phyloP scores from a whole-genome alignment of 495 filamentous ascomycete genomes.

The Patellaria atrata region DNA sequence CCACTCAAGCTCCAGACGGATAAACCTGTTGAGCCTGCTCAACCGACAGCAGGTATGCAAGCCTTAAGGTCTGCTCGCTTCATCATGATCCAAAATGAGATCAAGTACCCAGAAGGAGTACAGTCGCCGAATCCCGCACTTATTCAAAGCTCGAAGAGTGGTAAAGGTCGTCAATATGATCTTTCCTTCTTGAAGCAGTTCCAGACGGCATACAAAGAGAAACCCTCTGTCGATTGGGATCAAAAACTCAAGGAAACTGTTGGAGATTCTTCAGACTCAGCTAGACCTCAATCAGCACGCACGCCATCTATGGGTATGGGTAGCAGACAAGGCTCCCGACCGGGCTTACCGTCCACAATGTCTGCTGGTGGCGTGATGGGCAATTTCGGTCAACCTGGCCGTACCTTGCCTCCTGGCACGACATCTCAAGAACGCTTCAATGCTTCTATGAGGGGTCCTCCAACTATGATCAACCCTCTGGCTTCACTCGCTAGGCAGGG shows the following conservation, averaged over 20 bases:
- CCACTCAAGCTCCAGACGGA: slow-evolving; percentile 71
- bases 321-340: slow-evolving; percentile 33
- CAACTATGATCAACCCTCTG: slow-evolving; percentile 41
- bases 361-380: slow-evolving; percentile 50
- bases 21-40: slow-evolving; percentile 70
- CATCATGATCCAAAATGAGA: slow-evolving; percentile 50
- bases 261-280: slow-evolving; percentile 58
- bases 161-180: slow-evolving; percentile 81
- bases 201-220: slow-evolving; percentile 84
- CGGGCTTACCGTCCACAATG: slow-evolving; percentile 27
- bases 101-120: slow-evolving; percentile 65
- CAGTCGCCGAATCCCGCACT: slow-evolving; percentile 80
- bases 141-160: slow-evolving; percentile 57
- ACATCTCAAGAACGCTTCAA: slow-evolving; percentile 52
- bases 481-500: slow-evolving; percentile 33
- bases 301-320: slow-evolving; percentile 42
- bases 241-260: slow-evolving; percentile 70
- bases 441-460: slow-evolving; percentile 29
- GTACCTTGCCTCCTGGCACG: slow-evolving; percentile 50
- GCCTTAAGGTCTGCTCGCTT: slow-evolving; percentile 78
- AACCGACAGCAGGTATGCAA: slow-evolving; percentile 84
- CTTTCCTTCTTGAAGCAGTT: slow-evolving; percentile 96
- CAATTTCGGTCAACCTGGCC: slow-evolving; percentile 37
- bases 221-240: slow-evolving; percentile 84
- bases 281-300: slow-evolving; percentile 37